Conservation (phyloP, 768 basidiomycete species). For the Rhodosporidiobolus odoratus region DNA sequence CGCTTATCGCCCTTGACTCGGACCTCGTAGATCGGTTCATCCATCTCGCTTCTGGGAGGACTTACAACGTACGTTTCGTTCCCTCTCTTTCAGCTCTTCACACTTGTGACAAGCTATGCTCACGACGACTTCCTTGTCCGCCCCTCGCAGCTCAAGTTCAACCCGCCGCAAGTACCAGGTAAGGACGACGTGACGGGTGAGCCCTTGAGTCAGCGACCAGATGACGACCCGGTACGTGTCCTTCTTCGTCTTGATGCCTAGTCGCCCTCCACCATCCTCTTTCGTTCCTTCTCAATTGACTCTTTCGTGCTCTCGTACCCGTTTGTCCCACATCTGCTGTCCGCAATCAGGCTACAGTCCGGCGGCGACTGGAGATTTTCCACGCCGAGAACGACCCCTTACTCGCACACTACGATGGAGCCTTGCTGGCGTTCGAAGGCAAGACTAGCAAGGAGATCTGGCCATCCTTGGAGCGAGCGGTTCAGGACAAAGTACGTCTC, state of each 20-base stretch:
- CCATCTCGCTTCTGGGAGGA: conserved; percentile 76
- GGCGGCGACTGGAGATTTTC: conserved; percentile 68
- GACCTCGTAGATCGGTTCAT: conserved; percentile 67
- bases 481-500: conserved; percentile 43
- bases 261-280: not conserved
- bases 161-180: conserved; percentile 71
- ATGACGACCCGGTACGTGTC: conserved; percentile 73
- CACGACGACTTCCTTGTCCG: not conserved
- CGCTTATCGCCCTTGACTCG: no score
- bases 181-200: conserved; percentile 83
- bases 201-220: conserved; percentile 75
- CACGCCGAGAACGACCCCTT: conserved; percentile 75
- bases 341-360: conserved; percentile 77
- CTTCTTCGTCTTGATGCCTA: no score
- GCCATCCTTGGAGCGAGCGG: conserved; percentile 66
- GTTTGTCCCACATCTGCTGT: conserved; percentile 5
- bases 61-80: conserved; percentile 62
- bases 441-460: conserved; percentile 82
- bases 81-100: no score
- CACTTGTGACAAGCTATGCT: not conserved
- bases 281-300: not conserved
- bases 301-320: not conserved
- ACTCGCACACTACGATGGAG: conserved; percentile 60
- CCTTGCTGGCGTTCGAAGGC: conserved; percentile 60
- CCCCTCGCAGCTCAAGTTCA: conserved; percentile 55